Conservation (phyloP, 1,284 basidiomycete species). For the Gastroboletus turbinatus region DNA sequence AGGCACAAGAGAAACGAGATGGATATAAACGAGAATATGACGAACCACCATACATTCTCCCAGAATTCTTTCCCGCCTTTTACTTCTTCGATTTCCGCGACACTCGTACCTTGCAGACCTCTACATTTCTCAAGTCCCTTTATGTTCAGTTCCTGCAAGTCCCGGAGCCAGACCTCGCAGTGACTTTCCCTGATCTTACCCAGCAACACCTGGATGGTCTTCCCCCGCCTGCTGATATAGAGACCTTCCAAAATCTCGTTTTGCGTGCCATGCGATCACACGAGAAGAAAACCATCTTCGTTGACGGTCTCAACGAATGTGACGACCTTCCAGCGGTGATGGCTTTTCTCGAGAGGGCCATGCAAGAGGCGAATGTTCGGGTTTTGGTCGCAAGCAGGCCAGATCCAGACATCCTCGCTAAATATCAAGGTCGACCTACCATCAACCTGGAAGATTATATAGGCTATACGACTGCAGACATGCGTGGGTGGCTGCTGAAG, state of each 20-base stretch:
- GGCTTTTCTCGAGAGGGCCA: constrained; percentile 24
- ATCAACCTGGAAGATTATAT: constrained; percentile 27
- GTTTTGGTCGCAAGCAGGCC: constrained; percentile 26
- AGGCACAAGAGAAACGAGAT: constrained; percentile 23
- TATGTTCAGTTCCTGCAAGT: constrained; percentile 30
- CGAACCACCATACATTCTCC: constrained; percentile 19
- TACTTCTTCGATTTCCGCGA: constrained; percentile 34
- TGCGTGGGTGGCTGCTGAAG: constrained; percentile 29
- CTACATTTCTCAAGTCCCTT: constrained; percentile 27
- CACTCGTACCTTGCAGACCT: constrained; percentile 16
- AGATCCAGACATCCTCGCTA: constrained; percentile 18
- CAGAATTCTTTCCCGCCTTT: constrained; percentile 29
- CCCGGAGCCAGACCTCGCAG: constrained; percentile 20
- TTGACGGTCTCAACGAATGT: constrained; percentile 31
- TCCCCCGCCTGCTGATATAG: constrained; percentile 20
- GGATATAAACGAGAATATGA: constrained; percentile 16
- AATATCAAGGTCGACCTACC: constrained; percentile 21
- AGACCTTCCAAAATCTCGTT: constrained; percentile 18
- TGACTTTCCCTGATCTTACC: constrained; percentile 21
- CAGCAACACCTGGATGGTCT: constrained; percentile 16
- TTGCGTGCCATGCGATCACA: constrained; percentile 29
- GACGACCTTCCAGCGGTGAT: constrained; percentile 22
- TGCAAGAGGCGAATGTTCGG: constrained; percentile 26
- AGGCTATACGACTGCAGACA: constrained; percentile 18
- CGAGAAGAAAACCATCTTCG: constrained; percentile 22